Evolutionary conservation across 768 basidiomycete species (phyloP), one percentile per base, ranked within the genome.

Genomic region (Suillus clintonianus): DNA sequence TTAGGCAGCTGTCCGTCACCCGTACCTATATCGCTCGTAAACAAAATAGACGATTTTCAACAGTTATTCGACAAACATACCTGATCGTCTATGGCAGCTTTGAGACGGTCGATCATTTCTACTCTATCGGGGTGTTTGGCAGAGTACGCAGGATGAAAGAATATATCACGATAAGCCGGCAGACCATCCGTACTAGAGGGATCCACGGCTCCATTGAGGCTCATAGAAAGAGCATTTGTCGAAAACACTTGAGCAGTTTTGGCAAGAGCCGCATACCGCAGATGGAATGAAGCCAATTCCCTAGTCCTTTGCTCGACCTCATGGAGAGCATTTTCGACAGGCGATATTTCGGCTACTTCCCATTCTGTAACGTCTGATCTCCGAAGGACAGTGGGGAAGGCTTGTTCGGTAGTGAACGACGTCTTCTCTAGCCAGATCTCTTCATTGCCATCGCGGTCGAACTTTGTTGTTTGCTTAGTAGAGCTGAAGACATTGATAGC

Each of bases 401-500:
- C 83, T 68, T 94, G 91, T 75, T 95, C 93, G 0, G 93, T 95
- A 4, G 89, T 91, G 72, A 86, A 90, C 69, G 86, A 89, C 0
- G 91, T 94, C 79, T 97, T 98, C 73, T 97, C 95, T 0, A 89
- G 77, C 95, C 95, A 97, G 1, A 84, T 75, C 73, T 93, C 91
- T 72, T 92, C 89, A 34, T 78, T 80, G 9, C 88, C 87, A 67
- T 92, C 88, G 32, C 85, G 81, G 59, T 82, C 84, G 10, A 80
- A 72, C 72, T 89, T 92, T 61, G 85, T 83, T 50, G 91, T 78
- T 37, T 89, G 88, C 6, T 92, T 84, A 1, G 85, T 86, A 59
- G 86, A 90, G 60, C 90, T 91, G 78, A 98, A 99, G 5, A 88
- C 69, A 66, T 90, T 91, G 75, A 97, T 87, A 30, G 89, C 90